phyloP scores from a whole-genome alignment of 2,329 filamentous ascomycete species.

The Colletotrichum ledebouriae region DNA sequence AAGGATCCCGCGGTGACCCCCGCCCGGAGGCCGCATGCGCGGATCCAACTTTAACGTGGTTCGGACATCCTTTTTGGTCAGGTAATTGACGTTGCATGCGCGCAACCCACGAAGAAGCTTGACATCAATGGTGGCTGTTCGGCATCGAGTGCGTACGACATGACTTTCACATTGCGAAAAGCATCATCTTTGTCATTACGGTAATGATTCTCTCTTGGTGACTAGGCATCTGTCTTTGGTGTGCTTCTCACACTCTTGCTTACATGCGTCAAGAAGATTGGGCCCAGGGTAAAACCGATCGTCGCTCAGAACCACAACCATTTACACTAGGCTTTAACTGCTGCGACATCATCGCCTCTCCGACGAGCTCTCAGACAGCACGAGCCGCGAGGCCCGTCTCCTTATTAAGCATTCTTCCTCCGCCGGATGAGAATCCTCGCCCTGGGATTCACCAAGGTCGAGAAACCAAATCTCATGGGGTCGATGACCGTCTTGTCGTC shows the following conservation, averaged over 20 bases:
- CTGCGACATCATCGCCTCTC: too few species aligned
- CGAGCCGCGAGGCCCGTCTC: neutral
- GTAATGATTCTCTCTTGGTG: too few species aligned
- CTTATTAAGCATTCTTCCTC: neutral
- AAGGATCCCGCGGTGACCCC: neutral
- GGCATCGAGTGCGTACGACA: neutral
- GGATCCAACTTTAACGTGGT: conserved; percentile 18
- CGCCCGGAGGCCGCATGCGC: conserved; percentile 5
- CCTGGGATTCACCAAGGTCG: conserved; percentile 20
- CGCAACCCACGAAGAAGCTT: conserved; percentile 7
- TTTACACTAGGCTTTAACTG: too few species aligned
- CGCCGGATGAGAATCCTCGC: conserved; percentile 14
- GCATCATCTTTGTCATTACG: too few species aligned
- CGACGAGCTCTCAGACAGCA: too few species aligned
- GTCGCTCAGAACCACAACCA: too few species aligned
- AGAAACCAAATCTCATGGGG: conserved; percentile 23
- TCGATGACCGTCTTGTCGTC: conserved; percentile 46
- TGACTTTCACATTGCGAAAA: neutral
- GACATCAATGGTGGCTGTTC: neutral
- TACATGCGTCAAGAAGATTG: too few species aligned
- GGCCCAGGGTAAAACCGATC: too few species aligned
- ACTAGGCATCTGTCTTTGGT: too few species aligned
- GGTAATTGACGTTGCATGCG: neutral
- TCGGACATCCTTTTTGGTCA: conserved; percentile 20
- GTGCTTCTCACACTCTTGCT: too few species aligned